Conservation (phyloP, 1,139 yeast species). For the Scheffersomyces cryptocercus region DNA sequence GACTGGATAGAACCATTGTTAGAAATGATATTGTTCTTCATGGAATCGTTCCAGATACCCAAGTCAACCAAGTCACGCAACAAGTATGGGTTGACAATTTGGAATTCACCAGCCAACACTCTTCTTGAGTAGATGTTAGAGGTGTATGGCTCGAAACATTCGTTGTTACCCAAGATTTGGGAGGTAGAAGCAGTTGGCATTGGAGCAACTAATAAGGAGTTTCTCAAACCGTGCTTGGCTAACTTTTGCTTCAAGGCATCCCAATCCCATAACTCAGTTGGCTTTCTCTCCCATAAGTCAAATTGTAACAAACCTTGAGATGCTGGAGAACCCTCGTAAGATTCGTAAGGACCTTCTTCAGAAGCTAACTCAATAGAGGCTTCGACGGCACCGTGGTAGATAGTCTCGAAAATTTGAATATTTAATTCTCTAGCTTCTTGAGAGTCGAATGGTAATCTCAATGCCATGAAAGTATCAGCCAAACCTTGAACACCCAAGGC, state of each 20-base stretch:
- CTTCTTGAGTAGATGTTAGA: constrained; percentile 61
- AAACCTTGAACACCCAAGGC: constrained; percentile 67
- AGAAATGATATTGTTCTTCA: constrained; percentile 53
- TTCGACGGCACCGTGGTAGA: constrained; percentile 60
- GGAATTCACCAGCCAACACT: constrained; percentile 63
- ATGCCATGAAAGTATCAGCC: constrained; percentile 58
- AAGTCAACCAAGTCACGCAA: constrained; percentile 55
- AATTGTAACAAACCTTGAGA: constrained; percentile 57
- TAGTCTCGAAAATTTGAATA: constrained; percentile 61
- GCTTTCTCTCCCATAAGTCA: constrained; percentile 60
- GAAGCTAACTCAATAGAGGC: constrained; percentile 55
- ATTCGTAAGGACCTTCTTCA: constrained; percentile 48
- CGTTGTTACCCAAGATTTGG: constrained; percentile 60
- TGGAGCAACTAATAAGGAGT: constrained; percentile 62
- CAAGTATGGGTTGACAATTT: constrained; percentile 58
- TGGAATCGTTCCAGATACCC: constrained; percentile 55
- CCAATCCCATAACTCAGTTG: constrained; percentile 62
- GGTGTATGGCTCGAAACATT: constrained; percentile 64
- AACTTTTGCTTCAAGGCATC: constrained; percentile 48
- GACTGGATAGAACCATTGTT: constrained; percentile 59
- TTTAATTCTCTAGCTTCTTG: constrained; percentile 57
- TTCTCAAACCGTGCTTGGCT: constrained; percentile 51
- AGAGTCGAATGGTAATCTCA: constrained; percentile 59
- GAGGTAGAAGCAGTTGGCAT: constrained; percentile 70
- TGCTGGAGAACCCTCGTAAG: constrained; percentile 59